Evolutionary conservation across 495 filamentous ascomycete genomes (phyloP).

Genomic region (Lasiosphaeria ovina): DNA sequence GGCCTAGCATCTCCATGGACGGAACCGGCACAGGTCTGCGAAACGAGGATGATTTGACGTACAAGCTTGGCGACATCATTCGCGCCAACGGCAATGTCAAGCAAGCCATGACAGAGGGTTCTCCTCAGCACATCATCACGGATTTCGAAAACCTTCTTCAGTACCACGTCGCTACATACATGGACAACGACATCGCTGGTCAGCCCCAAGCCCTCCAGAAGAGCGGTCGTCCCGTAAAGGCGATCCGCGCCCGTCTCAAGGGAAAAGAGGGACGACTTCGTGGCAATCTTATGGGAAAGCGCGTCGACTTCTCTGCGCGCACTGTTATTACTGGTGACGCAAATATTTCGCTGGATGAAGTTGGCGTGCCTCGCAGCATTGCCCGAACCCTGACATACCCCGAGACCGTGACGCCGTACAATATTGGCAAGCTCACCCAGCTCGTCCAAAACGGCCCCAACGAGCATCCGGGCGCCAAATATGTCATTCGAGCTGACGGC

Average conservation of each 20-base stretch:
- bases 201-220: slow-evolving; percentile 96
- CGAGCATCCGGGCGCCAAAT: slow-evolving; percentile 90
- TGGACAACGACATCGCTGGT: slow-evolving; percentile 98
- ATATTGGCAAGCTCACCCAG: slow-evolving; percentile 85
- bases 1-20: slow-evolving; percentile 92
- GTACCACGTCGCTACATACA: slow-evolving; percentile 97
- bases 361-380: slow-evolving; percentile 88
- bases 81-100: slow-evolving; percentile 94
- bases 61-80: slow-evolving; percentile 97
- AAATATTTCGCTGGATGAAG: slow-evolving; percentile 91
- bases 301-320: slow-evolving; percentile 98
- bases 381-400: slow-evolving; percentile 91
- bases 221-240: slow-evolving; percentile 91
- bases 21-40: slow-evolving; percentile 81
- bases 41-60: slow-evolving; percentile 97
- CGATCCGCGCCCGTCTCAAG: slow-evolving; percentile 93
- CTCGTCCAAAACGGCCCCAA: slow-evolving; percentile 91
- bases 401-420: slow-evolving; percentile 96
- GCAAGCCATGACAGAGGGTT: slow-evolving; percentile 81
- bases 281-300: slow-evolving; percentile 99
- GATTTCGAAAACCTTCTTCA: slow-evolving; percentile 94
- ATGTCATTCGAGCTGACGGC: slow-evolving; percentile 88
- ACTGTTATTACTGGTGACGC: slow-evolving; percentile 99
- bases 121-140: slow-evolving; percentile 79
- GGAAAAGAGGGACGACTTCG: slow-evolving; percentile 97